Base-by-base conservation (phyloP, 805 yeast genomes). In the Barnettozyma californica region DNA sequence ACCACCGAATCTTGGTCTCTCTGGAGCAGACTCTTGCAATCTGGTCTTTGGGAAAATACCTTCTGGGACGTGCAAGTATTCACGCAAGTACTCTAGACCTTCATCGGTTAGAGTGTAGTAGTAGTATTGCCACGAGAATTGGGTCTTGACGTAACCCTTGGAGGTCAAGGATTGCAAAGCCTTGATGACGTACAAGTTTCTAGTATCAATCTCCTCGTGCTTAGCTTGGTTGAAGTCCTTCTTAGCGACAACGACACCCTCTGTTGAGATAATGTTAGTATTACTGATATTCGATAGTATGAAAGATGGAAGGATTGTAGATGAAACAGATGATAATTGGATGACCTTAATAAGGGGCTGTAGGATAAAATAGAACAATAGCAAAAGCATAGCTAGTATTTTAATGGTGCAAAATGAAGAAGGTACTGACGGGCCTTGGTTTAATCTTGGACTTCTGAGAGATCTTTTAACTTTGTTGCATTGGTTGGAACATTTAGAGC, bases 81-180 rank as follows among this genome's bases (percentile, higher is more conserved):
- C 90, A 81, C 97, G 87, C 72, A 94, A 86, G 87, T 80, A 94
- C 73, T 90, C 96, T 62, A 94, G 92, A 85, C 99, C 99, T 78
- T 88, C 97, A 73, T 94, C 98, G 73, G 98, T 94, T 74, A 94
- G 87, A 82, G 99, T 89, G 95, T 94, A 94, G 96, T 94, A 94
- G 82, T 94, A 94, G 84, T 89, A 89, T 84, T 91, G 97, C 99
- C 99, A 94, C 70, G 98, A 92, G 86, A 92, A 94, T 80, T 90
- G 98, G 68, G 99, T 94, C 88, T 92, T 90, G 77, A 94, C 98
- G 85, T 70, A 94, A 75, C 99, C 99, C 78, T 86, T 89, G 59
- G 99, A 94, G 71, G 96, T 89, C 76, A 94, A 88, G 59, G 98
- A 92, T 81, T 94, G 99, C 76, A 94, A 84, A 71, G 99, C 97